Evolutionary conservation across 2,329 filamentous ascomycete genomes (phyloP).

Genomic region (Verticillium nubilum): DNA sequence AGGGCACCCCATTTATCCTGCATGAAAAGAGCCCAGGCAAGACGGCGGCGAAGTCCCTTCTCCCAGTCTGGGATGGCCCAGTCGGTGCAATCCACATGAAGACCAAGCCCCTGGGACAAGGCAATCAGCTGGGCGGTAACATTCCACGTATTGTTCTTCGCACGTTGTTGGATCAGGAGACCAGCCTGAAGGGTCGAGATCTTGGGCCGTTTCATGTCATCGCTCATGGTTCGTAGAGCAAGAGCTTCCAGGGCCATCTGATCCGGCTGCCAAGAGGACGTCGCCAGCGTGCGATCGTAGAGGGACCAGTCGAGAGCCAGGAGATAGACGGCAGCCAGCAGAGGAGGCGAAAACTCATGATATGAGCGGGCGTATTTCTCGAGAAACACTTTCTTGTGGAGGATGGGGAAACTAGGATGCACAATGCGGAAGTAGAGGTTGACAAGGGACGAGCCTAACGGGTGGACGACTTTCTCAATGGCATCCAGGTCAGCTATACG

Average conservation of each 20-base stretch:
- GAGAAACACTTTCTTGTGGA: conserved; percentile 56
- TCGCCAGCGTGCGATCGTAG: conserved; percentile 46
- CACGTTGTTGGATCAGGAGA: conserved; percentile 45
- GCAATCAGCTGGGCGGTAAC: conserved; percentile 50
- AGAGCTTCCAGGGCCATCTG: conserved; percentile 27
- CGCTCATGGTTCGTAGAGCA: conserved; percentile 37
- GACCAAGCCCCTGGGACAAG: conserved; percentile 51
- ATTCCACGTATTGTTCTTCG: conserved; percentile 39
- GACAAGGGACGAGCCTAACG: conserved; percentile 57
- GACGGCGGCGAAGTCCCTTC: conserved; percentile 51
- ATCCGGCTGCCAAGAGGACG: conserved; percentile 22
- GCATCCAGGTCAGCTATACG: conserved; percentile 35
- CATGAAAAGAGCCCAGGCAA: conserved; percentile 61
- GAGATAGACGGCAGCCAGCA: conserved; percentile 56
- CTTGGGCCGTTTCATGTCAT: conserved; percentile 46
- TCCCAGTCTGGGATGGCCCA: conserved; percentile 63
- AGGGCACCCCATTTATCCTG: conserved; percentile 59
- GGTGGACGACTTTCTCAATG: conserved; percentile 57
- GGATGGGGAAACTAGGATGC: conserved; percentile 52
- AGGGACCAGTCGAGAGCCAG: conserved; percentile 58
- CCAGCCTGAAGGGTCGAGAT: conserved; percentile 51
- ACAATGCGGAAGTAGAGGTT: conserved; percentile 62
- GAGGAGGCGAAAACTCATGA: conserved; percentile 52
- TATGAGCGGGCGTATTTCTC: conserved; percentile 55
- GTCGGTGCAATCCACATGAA: conserved; percentile 54